Percentiles rank a stretch among this genome's conserved stretches.
These are phyloP conservation scores for Ustilago vetiveriae DNA, from an alignment of 1,284 basidiomycete species.

Conservation along the genomic window DNA sequence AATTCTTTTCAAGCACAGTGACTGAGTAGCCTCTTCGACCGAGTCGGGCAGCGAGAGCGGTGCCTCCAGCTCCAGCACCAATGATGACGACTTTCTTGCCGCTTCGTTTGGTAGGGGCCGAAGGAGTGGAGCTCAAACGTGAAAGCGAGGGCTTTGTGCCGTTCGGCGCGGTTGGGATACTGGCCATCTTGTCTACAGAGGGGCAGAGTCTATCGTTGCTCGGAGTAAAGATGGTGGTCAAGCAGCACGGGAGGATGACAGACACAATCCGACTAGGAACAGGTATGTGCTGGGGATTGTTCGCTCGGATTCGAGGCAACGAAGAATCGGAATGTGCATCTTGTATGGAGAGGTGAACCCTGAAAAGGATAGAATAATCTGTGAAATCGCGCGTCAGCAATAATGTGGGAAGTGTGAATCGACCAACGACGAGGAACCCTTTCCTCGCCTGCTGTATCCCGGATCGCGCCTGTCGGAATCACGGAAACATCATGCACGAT, in stretches of 20 bases:
- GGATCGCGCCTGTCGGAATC: not conserved
- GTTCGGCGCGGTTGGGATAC: not conserved
- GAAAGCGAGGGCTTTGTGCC: conserved; percentile 19
- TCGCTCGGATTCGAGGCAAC: no score
- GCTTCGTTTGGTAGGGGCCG: conserved; percentile 8
- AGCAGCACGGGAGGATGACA: not conserved
- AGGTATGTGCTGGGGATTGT: no score
- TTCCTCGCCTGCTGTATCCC: no score
- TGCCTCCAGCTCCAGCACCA: conserved; percentile 71
- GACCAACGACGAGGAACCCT: no score
- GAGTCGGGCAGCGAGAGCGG: conserved; percentile 69
- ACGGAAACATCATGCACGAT: not conserved
- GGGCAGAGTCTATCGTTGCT: no score
- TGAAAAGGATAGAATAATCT: not conserved
- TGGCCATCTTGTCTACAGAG: conserved; percentile 2
- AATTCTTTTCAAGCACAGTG: conserved; percentile 68
- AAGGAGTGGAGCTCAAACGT: conserved; percentile 11
- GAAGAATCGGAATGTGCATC: not conserved
- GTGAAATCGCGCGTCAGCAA: conserved; percentile 14
- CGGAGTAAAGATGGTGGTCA: not conserved
- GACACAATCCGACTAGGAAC: no score
- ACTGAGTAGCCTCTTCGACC: conserved; percentile 70
- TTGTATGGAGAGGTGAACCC: not conserved
- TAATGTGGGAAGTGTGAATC: no score
- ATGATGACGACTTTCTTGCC: conserved; percentile 60